A percentile compares a stretch with the other conserved stretches of the same genome.
phyloP scores from a whole-genome alignment of 2,329 filamentous ascomycete genomes.

The Scedosporium boydii region DNA sequence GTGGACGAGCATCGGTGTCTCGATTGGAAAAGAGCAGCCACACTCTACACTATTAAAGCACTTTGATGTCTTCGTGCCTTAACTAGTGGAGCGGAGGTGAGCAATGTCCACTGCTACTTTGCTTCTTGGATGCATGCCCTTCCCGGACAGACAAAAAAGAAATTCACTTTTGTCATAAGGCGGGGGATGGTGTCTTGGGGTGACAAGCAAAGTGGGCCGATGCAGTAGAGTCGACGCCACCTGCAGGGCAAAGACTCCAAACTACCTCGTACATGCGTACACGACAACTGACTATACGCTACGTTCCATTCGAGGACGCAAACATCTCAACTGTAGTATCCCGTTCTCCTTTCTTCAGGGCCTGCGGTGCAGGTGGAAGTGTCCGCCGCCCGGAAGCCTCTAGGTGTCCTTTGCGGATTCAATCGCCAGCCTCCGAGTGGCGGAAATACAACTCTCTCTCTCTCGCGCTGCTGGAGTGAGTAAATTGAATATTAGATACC shows the following conservation, averaged over 20 bases:
- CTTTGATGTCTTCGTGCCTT: no score
- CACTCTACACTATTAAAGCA: neutral
- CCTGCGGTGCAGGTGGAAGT: no score
- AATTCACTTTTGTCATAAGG: neutral
- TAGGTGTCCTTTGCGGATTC: no score
- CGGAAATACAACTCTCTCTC: neutral
- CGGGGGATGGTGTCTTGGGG: neutral
- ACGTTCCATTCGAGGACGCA: no score
- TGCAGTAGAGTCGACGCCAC: neutral
- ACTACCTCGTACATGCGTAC: no score
- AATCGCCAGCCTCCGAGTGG: neutral
- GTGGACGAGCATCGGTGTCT: neutral
- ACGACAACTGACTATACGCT: no score
- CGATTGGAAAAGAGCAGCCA: neutral
- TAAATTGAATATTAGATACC: neutral
- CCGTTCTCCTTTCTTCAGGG: no score
- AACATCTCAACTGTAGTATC: no score
- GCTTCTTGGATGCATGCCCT: neutral
- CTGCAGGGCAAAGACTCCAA: no score
- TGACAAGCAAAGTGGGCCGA: neutral
- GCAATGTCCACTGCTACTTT: neutral
- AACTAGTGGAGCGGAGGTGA: neutral
- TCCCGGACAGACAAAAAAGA: neutral
- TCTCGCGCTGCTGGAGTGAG: neutral
- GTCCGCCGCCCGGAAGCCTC: no score